These are phyloP conservation scores for Podospora sp. DNA, from an alignment of 495 filamentous ascomycete species.

Conservation along the genomic window DNA sequence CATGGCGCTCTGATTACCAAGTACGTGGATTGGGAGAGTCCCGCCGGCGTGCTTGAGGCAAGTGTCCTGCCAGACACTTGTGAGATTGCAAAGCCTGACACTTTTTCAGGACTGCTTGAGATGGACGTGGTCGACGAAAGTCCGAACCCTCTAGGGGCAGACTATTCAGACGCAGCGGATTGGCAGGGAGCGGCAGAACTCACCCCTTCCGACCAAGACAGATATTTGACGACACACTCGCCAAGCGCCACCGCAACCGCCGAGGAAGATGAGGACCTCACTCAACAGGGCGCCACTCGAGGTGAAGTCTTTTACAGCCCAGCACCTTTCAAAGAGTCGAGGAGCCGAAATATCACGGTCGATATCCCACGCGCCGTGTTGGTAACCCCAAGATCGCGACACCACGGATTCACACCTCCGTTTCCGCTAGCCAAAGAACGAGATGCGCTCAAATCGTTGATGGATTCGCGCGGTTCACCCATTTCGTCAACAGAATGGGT, in stretches of 20 bases:
- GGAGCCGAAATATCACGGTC: slow-evolving; percentile 24
- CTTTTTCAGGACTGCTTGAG: too few relatives aligned
- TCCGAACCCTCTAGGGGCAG: too few relatives aligned
- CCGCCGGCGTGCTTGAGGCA: too few relatives aligned
- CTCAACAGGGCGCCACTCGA: neutral
- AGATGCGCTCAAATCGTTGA: slow-evolving; percentile 31
- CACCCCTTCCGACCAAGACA: too few relatives aligned
- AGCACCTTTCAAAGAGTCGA: neutral
- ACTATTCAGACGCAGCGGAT: too few relatives aligned
- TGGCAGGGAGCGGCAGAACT: too few relatives aligned
- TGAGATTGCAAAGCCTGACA: too few relatives aligned
- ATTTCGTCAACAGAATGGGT: slow-evolving; percentile 33
- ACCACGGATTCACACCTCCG: slow-evolving; percentile 23
- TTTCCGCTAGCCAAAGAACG: slow-evolving; percentile 29
- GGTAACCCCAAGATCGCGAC: slow-evolving; percentile 25
- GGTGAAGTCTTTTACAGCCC: neutral
- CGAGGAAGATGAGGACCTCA: neutral
- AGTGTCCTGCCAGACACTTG: too few relatives aligned
- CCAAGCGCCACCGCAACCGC: neutral
- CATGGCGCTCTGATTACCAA: too few relatives aligned
- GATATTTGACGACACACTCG: neutral
- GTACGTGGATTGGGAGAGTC: too few relatives aligned
- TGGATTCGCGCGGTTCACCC: neutral
- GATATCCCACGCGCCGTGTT: slow-evolving; percentile 29
- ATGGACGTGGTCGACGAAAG: too few relatives aligned